These are phyloP conservation scores for Petunia secreta DNA, from an alignment of 257 asterid species.

Conservation along the genomic window DNA sequence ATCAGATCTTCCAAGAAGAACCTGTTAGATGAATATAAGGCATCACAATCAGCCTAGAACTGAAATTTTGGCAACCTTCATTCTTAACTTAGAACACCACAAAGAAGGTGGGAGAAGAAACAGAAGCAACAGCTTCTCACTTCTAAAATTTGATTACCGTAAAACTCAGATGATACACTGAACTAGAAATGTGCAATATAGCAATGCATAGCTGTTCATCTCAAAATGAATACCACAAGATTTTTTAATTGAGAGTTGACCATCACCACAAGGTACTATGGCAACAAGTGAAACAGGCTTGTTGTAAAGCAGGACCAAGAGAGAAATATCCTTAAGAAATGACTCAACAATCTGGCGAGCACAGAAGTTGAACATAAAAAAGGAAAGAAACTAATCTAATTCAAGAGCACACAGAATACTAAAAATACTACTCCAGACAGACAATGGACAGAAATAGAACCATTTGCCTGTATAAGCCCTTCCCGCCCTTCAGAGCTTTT, in stretches of 20 bases:
- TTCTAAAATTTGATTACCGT: background rate
- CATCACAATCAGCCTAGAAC: conserved; percentile 16
- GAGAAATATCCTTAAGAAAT: background rate
- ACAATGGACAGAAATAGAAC: background rate
- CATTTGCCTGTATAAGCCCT: background rate
- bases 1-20: conserved; percentile 90
- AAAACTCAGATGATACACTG: background rate
- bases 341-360: conserved; percentile 6
- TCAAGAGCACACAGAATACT: background rate
- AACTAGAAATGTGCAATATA: background rate
- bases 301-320: conserved; percentile 7
- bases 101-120: conserved; percentile 14
- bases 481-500: background rate
- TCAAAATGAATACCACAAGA: background rate
- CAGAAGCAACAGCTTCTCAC: conserved; percentile 5
- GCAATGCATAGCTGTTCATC: background rate
- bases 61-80: background rate
- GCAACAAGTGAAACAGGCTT: background rate
- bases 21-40: conserved; percentile 43
- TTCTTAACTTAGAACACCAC: conserved; percentile 4
- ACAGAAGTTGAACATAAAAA: background rate
- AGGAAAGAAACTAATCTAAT: background rate
- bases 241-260: background rate
- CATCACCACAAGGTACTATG: background rate
- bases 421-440: background rate